Evolutionary conservation across 257 asterid genomes (phyloP), one percentile per base, ranked within the genome.

Genomic region (Jacaranda mimosifolia): DNA sequence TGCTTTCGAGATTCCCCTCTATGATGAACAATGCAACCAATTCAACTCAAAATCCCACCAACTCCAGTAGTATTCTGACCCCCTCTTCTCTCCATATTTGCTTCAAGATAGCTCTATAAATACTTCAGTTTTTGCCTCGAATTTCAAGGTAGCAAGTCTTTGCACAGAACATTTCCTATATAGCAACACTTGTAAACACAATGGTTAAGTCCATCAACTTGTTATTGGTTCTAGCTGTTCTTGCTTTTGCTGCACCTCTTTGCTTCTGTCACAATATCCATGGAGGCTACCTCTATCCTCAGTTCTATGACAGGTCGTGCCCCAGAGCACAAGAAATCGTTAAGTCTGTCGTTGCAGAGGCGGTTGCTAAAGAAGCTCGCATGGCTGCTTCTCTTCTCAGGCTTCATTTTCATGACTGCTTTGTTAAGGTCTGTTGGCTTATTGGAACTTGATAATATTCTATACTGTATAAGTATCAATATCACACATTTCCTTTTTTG

Each of bases 381-480:
- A 92, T 92, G 98, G 99, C 98, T 66, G 99, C 99, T 67, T 92
- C 99, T 4, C 89, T 94, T 58, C 46, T 92, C 42, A 84, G 97
- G 85, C 97, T 94, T 62, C 98, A 92, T 79, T 94, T 94, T 80
- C 98, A 94, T 42, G 98, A 94, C 78, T 94, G 98, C 86, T 94
- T 94, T 80, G 98, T 92, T 79, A 86, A 92, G 98, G 98, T 92
- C 49, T 45, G 63, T 55, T 42, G 35, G 26, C 59, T 5, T 1
- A 48, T 57, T 53, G 21, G 5, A 35, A 39, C 48, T 56, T 56
- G 19, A 38, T 68, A 9, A 63, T 49, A 43, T 18, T 67, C 57
- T 59, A 71, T 18, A 17, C 12, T 56, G 12, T n/a, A 39, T 18
- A 36, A 43, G 5, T 21, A 48, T 19, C 15, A 18, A 15, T 38